Base-by-base conservation (phyloP, 2,329 filamentous ascomycete species). In the Zasmidium angulare region DNA sequence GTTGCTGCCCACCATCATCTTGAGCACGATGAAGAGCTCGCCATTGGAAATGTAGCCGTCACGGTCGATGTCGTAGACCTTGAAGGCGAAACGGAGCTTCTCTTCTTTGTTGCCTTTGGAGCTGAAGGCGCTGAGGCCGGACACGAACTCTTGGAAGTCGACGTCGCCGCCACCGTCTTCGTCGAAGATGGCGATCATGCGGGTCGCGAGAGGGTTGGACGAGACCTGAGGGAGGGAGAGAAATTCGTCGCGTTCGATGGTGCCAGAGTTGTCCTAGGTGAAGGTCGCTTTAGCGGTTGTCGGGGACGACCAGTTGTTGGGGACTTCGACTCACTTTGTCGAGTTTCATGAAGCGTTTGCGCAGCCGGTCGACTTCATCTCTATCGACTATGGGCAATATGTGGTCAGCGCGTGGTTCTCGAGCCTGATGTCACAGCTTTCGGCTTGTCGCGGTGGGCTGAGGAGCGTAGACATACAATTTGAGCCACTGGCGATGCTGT, bases 1-100 rank as follows among this genome's bases (percentile, higher is more conserved):
- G 78, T 99, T 99, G 81, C 90, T 97, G 61, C 95, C 95, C 53
- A 99, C 95, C 95, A 99, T 99, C 95, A 99, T 99, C 89, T 99
- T 99, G 72, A 99, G 84, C 72, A 99, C 95, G 72, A 99, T 98
- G 77, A 98, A 99, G 53, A 99, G 85, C 82, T 99, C 95, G 71
- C 95, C 95, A 77, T 99, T 99, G 81, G 91, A 96, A 74, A 99
- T 99, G 80, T 90, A 99, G 22, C 95, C 95, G 77, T 99, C 95
- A 61, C 95, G 91, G 78, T 99, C 95, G 72, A 99, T 98, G 76
- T 99, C 95, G 82, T 99, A 99, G 62, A 99, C 95, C 78, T 97
- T 96, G 86, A 99, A 99, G 48, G 95, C 95, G 74, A 99, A 99
- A 56, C 87, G 88, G 66, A 98, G 84, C 82, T 99, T 99, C 81